Evolutionary conservation across 78 protist species (phyloP).

Genomic region (Salpingoeca rosetta): DNA sequence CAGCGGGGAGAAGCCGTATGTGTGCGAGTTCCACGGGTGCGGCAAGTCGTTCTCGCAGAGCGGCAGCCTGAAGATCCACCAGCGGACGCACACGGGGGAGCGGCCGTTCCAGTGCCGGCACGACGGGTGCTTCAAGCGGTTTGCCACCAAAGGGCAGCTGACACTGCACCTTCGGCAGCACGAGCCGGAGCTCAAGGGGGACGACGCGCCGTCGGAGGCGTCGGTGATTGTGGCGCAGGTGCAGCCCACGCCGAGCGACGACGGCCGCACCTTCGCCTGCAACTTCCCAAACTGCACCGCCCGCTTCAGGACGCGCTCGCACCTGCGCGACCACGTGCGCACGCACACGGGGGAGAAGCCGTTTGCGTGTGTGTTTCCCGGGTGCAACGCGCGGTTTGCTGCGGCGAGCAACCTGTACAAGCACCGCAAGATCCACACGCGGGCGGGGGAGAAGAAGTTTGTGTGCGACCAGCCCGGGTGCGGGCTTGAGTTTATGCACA

Average conservation of each 20-base stretch:
- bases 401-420: not conserved
- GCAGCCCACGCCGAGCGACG: not conserved
- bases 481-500: not conserved
- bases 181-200: too few species aligned
- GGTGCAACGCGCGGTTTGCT: not conserved
- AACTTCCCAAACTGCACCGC: not conserved
- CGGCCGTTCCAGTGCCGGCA: conserved; percentile 17
- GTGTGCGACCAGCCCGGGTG: too few species aligned
- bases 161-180: conserved; percentile 3
- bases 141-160: not conserved
- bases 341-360: conserved; percentile 8
- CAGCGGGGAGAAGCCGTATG: not conserved
- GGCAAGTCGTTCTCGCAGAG: not conserved
- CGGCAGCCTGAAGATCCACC: conserved; percentile 7
- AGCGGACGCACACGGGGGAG: conserved; percentile 29
- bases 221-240: not conserved
- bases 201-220: not conserved
- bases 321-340: not conserved
- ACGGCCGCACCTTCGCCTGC: not conserved
- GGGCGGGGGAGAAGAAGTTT: not conserved
- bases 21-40: not conserved
- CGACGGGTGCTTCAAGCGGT: not conserved
- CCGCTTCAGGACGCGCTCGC: not conserved
- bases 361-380: not conserved
- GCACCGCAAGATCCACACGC: not conserved